phyloP scores from a whole-genome alignment of 2,329 filamentous ascomycete genomes.

The Aureobasidium sp. region DNA sequence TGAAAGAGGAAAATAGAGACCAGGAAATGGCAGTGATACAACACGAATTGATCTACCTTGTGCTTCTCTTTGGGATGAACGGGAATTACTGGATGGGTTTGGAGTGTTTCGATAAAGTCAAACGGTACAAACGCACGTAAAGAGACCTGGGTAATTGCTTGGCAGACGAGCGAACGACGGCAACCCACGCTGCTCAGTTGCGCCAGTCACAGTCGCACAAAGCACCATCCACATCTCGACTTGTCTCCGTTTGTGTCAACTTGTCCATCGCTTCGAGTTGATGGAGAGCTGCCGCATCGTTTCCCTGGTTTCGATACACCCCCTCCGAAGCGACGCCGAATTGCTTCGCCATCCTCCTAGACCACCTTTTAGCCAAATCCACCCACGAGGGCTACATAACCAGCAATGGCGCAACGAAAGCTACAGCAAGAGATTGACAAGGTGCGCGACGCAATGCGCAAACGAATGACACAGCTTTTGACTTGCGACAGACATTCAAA shows the following conservation, averaged over 20 bases:
- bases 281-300: constrained; percentile 2
- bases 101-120: constrained; percentile 6
- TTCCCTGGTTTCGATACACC: not conserved
- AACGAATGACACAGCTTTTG: constrained; percentile 15
- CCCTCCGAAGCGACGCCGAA: not conserved
- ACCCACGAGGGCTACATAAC: constrained; percentile 11
- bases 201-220: constrained; percentile 9
- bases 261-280: constrained; percentile 8
- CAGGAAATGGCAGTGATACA: not conserved
- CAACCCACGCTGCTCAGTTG: constrained; percentile 5
- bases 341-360: not conserved
- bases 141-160: not conserved
- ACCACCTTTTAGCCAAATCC: not conserved
- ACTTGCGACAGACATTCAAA: constrained; percentile 60
- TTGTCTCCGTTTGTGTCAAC: constrained; percentile 6
- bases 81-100: not conserved
- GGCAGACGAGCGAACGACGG: not conserved
- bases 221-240: constrained; percentile 3
- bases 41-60: constrained; percentile 9
- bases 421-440: constrained; percentile 97
- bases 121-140: constrained; percentile 1
- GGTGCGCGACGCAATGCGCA: constrained; percentile 39
- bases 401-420: constrained; percentile 87
- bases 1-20: not conserved
- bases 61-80: not conserved